These are phyloP conservation scores for Colletotrichum sidae DNA, from an alignment of 2,329 filamentous ascomycete genomes.

Conservation along the genomic window DNA sequence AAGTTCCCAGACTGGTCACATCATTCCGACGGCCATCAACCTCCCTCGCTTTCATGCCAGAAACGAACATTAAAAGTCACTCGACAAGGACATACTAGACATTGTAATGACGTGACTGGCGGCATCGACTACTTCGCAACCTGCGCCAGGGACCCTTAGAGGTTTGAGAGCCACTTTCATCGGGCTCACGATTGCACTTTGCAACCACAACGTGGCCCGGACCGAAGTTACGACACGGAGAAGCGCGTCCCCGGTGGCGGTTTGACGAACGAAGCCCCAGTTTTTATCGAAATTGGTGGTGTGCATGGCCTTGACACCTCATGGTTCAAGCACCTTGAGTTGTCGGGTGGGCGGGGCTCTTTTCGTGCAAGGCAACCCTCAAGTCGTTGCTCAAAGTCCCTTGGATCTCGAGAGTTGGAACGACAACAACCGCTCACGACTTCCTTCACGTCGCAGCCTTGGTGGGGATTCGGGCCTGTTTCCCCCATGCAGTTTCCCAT, in stretches of 20 bases:
- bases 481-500: constrained; percentile 55
- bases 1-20: constrained; percentile 42
- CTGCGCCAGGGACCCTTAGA: constrained; percentile 44
- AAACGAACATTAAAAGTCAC: constrained; percentile 48
- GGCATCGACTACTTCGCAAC: constrained; percentile 46
- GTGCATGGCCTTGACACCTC: constrained; percentile 51
- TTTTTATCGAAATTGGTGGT: constrained; percentile 54
- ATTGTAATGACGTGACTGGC: constrained; percentile 39
- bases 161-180: constrained; percentile 46
- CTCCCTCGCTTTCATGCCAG: constrained; percentile 48
- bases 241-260: constrained; percentile 39
- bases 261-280: constrained; percentile 29
- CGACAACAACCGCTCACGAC: constrained; percentile 39
- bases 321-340: constrained; percentile 47
- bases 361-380: constrained; percentile 52
- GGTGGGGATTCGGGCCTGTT: constrained; percentile 49
- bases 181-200: constrained; percentile 50
- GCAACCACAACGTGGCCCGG: constrained; percentile 48
- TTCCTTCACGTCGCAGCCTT: constrained; percentile 42
- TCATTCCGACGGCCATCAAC: constrained; percentile 44
- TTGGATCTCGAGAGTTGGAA: constrained; percentile 38
- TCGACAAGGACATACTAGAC: constrained; percentile 27
- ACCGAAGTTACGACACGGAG: constrained; percentile 45
- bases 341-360: constrained; percentile 44
- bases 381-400: constrained; percentile 45